Base-by-base conservation (phyloP, 1,139 yeast species). In the Protomyces lactucae-debilis region DNA sequence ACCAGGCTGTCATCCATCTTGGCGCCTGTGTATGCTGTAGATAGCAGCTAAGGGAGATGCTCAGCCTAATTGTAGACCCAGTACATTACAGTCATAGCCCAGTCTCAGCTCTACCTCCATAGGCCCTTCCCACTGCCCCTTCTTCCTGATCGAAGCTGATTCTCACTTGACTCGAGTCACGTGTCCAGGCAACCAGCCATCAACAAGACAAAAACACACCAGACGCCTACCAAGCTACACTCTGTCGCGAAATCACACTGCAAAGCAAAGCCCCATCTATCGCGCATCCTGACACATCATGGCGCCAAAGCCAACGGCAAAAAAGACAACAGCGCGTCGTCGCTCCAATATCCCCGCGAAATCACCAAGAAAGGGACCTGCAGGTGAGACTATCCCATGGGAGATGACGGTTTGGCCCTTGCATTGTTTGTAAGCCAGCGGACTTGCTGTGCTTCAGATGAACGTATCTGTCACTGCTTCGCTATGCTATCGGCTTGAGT, bases 321-420 rank as follows among this genome's bases (percentile, higher is more conserved):
- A 52, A 16, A 59, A 59, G 53, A 59, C 63, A 16, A 52, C 52
- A 32, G 63, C 63, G 52, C 56, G 63, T 32, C 63, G 57, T n/a
- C 53, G 51, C 36, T 32, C 37, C n/a, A 18, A 51, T n/a, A 25
- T 25, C 18, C 52, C 60, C 52, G 54, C 54, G 14, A 57, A 57
- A 51, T 57, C 61, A 23, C 61, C 61, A 21, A 53, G 61, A 18
- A 57, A 57, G 51, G 53, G 28, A 5, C 61, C 61, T 3, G 61
- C 55, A 9, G 28, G 48, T 43, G 10, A 43, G 48, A 10, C 9
- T 16, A 39, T 14, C 32, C 32, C 3, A 1, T 28, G 32, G 32
- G 3, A 5, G 32, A 28, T 28, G 32, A 5, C 1, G 32, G 1
- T 6, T 28, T 28, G 32, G 32, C 32, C 32, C 1, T 28, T 28